Percentiles rank a stretch among this genome's conserved stretches.
These are phyloP conservation scores for Neonectria hederae DNA, from an alignment of 2,329 filamentous ascomycete species.

Conservation along the genomic window DNA sequence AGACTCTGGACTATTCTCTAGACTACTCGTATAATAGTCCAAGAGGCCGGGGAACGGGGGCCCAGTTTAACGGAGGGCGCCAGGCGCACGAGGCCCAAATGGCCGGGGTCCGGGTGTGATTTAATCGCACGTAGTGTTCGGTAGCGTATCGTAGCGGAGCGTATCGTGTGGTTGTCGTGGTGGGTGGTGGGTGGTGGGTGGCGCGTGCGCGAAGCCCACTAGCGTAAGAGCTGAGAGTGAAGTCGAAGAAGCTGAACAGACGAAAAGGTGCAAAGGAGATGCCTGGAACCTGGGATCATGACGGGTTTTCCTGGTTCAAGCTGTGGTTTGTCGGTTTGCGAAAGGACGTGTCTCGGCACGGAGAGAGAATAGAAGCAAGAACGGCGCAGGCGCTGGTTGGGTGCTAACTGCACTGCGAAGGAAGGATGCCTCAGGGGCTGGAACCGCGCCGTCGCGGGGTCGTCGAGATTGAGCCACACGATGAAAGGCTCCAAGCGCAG, in stretches of 20 bases:
- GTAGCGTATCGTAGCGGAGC: conserved; percentile 3
- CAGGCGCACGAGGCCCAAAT: conserved; percentile 30
- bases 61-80: conserved; percentile 29
- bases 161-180: not conserved
- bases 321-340: not conserved
- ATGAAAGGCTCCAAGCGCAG: conserved; percentile 11
- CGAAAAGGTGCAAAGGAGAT: not conserved
- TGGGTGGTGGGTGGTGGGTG: not conserved
- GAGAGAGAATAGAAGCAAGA: not conserved
- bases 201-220: conserved; percentile 1
- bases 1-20: not conserved
- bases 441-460: conserved; percentile 11
- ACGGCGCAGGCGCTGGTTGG: not conserved
- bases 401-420: not conserved
- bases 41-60: conserved; percentile 24
- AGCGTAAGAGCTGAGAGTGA: not conserved
- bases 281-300: conserved; percentile 4
- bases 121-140: conserved; percentile 25
- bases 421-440: conserved; percentile 12
- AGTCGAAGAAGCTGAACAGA: conserved; percentile 12
- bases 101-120: conserved; percentile 28
- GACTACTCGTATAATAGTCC: conserved; percentile 1
- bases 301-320: not conserved
- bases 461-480: conserved; percentile 10
- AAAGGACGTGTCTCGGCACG: conserved; percentile 3